phyloP scores from a whole-genome alignment of 169 alveolate genomes.

The Cryptosporidium viatorum region DNA sequence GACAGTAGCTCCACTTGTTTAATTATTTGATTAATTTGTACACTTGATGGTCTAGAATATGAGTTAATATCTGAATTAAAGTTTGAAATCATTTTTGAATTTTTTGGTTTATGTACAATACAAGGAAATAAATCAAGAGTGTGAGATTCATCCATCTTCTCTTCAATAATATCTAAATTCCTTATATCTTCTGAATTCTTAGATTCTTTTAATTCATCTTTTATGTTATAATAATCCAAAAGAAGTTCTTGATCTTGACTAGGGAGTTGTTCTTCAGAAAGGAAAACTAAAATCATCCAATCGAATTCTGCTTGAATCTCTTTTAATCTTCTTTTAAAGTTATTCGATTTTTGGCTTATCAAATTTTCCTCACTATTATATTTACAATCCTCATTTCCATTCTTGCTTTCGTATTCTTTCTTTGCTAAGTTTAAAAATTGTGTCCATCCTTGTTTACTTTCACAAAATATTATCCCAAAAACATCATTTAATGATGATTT shows the following conservation, averaged over 20 bases:
- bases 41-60: slow-evolving; percentile 16
- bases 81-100: background rate
- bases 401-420: background rate
- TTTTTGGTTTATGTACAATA: slow-evolving; percentile 23
- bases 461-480: slow-evolving; percentile 20
- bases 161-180: slow-evolving; percentile 9
- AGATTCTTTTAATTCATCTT: background rate
- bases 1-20: background rate
- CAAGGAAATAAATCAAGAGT: slow-evolving; percentile 15
- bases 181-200: background rate
- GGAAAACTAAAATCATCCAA: slow-evolving; percentile 29
- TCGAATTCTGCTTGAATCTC: slow-evolving; percentile 17
- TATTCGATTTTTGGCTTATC: background rate
- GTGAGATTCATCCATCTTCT: background rate
- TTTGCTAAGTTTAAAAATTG: background rate
- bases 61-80: background rate
- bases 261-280: slow-evolving; percentile 32
- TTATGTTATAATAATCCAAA: slow-evolving; percentile 11
- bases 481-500: background rate
- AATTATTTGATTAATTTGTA: background rate
- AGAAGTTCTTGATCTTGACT: slow-evolving; percentile 38
- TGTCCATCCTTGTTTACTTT: slow-evolving; percentile 23
- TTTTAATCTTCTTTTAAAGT: slow-evolving; percentile 30
- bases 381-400: background rate
- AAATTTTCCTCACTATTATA: background rate